A percentile compares a stretch with the other conserved stretches of the same genome.
Conservation (phyloP, 352 stramenopile genomes). For the Phytophthora boehmeriae region DNA sequence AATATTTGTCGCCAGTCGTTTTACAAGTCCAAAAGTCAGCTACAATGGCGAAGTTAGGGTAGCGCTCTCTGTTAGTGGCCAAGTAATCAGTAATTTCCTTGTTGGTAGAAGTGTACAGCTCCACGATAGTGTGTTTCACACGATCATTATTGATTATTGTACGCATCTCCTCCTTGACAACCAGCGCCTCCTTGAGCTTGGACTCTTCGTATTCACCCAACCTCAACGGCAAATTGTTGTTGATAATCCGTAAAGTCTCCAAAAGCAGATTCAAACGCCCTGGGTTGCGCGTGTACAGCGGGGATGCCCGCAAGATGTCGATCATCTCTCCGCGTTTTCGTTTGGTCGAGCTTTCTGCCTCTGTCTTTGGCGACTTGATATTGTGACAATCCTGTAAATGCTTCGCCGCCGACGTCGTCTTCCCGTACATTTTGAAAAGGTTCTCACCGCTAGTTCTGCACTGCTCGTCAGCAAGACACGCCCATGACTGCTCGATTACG, state of each 20-base stretch:
- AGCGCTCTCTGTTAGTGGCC: neutral
- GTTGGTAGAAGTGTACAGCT: slow-evolving; percentile 3
- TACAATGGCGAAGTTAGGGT: slow-evolving; percentile 3
- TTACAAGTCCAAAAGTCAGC: slow-evolving; percentile 4
- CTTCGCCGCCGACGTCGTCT: neutral
- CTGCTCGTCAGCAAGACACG: slow-evolving; percentile 1
- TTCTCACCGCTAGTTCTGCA: neutral
- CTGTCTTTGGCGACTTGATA: neutral
- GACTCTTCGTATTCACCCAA: slow-evolving; percentile 10
- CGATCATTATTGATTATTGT: slow-evolving; percentile 1
- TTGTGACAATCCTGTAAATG: neutral
- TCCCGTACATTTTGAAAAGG: neutral
- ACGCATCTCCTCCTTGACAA: neutral
- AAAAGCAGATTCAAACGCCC: slow-evolving; percentile 4
- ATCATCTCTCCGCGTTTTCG: neutral
- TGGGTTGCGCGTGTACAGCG: neutral
- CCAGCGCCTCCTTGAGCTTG: neutral
- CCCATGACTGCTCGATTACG: neutral
- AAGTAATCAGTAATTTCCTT: neutral
- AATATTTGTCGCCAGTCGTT: slow-evolving; percentile 2
- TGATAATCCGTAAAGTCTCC: slow-evolving; percentile 8
- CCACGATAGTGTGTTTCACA: slow-evolving; percentile 1
- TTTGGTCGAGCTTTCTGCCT: neutral
- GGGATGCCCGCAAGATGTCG: neutral
- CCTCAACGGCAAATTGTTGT: slow-evolving; percentile 4